phyloP scores from a whole-genome alignment of 805 yeast genomes.

The Scheffersomyces amazonensis region DNA sequence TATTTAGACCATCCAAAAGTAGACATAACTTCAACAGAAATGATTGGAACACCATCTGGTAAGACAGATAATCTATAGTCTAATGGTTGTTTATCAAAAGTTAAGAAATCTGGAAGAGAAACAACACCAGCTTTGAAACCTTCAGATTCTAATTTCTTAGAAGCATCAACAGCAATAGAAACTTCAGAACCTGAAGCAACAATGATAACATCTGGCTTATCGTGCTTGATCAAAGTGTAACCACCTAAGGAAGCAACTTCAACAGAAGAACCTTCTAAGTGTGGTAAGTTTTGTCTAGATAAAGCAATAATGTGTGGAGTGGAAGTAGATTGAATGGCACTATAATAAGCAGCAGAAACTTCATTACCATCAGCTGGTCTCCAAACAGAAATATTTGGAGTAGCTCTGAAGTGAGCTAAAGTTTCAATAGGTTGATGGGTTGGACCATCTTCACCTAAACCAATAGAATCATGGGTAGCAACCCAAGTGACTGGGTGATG shows the following conservation, averaged over 20 bases:
- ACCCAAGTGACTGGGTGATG: constrained; percentile 84
- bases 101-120: constrained; percentile 88
- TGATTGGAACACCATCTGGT: constrained; percentile 91
- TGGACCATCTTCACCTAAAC: constrained; percentile 92
- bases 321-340: constrained; percentile 55
- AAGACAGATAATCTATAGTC: constrained; percentile 83
- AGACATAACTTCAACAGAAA: constrained; percentile 92
- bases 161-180: constrained; percentile 74
- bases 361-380: constrained; percentile 95
- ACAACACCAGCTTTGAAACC: constrained; percentile 82
- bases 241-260: constrained; percentile 96
- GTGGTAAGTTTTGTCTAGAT: constrained; percentile 88
- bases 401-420: constrained; percentile 80
- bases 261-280: constrained; percentile 85
- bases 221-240: constrained; percentile 62
- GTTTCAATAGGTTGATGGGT: constrained; percentile 93
- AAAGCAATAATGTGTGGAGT: constrained; percentile 77
- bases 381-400: constrained; percentile 81
- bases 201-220: constrained; percentile 65
- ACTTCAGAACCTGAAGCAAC: constrained; percentile 97
- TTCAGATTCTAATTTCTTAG: constrained; percentile 61
- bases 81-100: constrained; percentile 79
- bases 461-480: constrained; percentile 88
- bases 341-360: constrained; percentile 76
- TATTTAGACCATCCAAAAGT: constrained; percentile 92